phyloP scores from a whole-genome alignment of 345 rosid species.

The Draba incana region DNA sequence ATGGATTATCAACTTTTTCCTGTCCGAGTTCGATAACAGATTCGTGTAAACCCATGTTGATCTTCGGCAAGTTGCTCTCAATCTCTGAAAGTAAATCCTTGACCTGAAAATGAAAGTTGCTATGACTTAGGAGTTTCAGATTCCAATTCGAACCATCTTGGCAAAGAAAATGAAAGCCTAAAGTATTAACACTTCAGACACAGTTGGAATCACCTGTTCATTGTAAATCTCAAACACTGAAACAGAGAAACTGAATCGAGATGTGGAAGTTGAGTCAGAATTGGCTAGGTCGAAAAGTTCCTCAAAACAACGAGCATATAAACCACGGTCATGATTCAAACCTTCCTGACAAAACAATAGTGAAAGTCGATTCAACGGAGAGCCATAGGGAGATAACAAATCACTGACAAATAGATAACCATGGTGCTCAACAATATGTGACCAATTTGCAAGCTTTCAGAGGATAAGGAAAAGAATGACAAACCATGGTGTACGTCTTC shows the following conservation, averaged over 20 bases:
- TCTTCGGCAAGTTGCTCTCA: slow-evolving; percentile 56
- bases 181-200: slow-evolving; percentile 16
- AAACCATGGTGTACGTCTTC: slow-evolving; percentile 63
- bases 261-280: slow-evolving; percentile 81
- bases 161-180: slow-evolving; percentile 26
- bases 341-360: slow-evolving; percentile 75
- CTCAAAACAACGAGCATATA: slow-evolving; percentile 95
- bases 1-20: slow-evolving; percentile 74
- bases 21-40: slow-evolving; percentile 61
- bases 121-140: slow-evolving; percentile 29
- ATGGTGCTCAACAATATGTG: too few species aligned
- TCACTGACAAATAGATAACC: not conserved
- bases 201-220: slow-evolving; percentile 68
- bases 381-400: slow-evolving; percentile 24
- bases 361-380: slow-evolving; percentile 23
- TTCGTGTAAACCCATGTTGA: slow-evolving; percentile 59
- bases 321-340: slow-evolving; percentile 89
- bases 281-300: slow-evolving; percentile 92
- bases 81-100: slow-evolving; percentile 73
- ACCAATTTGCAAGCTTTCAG: slow-evolving; percentile 3
- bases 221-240: slow-evolving; percentile 86
- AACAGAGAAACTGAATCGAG: slow-evolving; percentile 69
- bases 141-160: slow-evolving; percentile 22
- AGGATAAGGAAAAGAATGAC: slow-evolving; percentile 44
- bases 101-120: slow-evolving; percentile 52